Evolutionary conservation across 2,329 filamentous ascomycete species (phyloP), one percentile per base, ranked within the genome.

Genomic region (Bipolaris cookei): DNA sequence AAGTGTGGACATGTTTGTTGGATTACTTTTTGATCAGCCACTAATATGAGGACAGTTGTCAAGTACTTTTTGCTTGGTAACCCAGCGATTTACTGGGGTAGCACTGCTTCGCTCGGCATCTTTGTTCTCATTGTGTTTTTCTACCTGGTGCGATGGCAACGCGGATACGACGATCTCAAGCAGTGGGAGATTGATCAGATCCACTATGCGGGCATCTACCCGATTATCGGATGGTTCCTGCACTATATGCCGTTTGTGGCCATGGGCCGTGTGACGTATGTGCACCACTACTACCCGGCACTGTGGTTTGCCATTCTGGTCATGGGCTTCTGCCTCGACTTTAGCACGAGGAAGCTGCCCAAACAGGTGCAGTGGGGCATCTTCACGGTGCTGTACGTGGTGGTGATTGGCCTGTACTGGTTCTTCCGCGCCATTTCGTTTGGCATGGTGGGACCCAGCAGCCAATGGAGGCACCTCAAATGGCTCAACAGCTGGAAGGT

Each of bases 61-160:
- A 99, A 99, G 79, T 99, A 99, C 82, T 99, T 97, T 85, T 88
- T 99, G 23, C 90, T 99, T 44, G 95, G 95, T 61, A 99, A 99
- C 79, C 95, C 96, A 5, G 81, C 96, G 51, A 89, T 98, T 55
- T 99, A 99, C 83, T 98, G 93, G 95, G 91, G 88, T 62, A 92
- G 90, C 49, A 98, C 94, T 5, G 86, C 87, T 34, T 88, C 89
- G 50, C 84, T 99, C 6, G 89, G 84, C 53, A 73, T 90, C 53
- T 88, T 97, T 67, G 88, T 82, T 21, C 77, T 90, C 13, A 80
- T 97, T 46, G 82, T 96, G 20, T 77, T 83, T 18, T 98, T 91
- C 89, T 97, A 99, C 77, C 80, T 91, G 46, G 80, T 99, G 67
- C 90, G 95, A 76, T 99, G 94, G 95, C 96, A 98, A 81, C 91